phyloP scores from a whole-genome alignment of 371 early-diverging fungal species.

The Apophysomyces sp. region DNA sequence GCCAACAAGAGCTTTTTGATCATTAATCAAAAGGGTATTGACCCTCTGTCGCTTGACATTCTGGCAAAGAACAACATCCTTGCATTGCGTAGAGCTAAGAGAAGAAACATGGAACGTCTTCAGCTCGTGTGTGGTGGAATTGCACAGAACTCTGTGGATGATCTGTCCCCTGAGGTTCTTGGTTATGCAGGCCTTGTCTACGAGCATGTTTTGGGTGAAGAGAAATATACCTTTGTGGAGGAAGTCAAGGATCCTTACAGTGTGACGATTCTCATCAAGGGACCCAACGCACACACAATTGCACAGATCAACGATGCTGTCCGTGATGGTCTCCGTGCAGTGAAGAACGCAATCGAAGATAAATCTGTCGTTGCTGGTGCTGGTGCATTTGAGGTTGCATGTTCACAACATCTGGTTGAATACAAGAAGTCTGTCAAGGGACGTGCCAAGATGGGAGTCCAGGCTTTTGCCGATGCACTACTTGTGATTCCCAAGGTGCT shows the following conservation, averaged over 20 bases:
- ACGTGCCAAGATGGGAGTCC: slow-evolving; percentile 93
- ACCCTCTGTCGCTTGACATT: slow-evolving; percentile 97
- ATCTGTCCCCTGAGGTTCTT: slow-evolving; percentile 84
- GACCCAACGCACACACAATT: slow-evolving; percentile 95
- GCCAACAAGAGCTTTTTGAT: slow-evolving; percentile 92
- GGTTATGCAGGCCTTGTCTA: slow-evolving; percentile 96
- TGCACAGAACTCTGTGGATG: slow-evolving; percentile 98
- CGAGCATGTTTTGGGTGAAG: slow-evolving; percentile 98
- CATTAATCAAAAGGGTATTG: slow-evolving; percentile 99
- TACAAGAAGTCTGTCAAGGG: slow-evolving; percentile 93
- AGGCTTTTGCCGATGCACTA: slow-evolving; percentile 96
- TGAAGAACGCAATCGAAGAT: slow-evolving; percentile 97
- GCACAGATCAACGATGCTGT: slow-evolving; percentile 97
- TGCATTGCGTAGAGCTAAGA: slow-evolving; percentile 99
- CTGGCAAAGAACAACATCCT: slow-evolving; percentile 96
- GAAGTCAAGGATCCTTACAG: slow-evolving; percentile 93
- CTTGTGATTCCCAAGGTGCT: slow-evolving; percentile 96
- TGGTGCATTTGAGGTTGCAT: slow-evolving; percentile 94
- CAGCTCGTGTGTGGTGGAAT: slow-evolving; percentile 97
- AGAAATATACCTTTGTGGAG: slow-evolving; percentile 99
- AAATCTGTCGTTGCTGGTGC: slow-evolving; percentile 93
- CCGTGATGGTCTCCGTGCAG: slow-evolving; percentile 97
- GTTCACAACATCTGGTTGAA: slow-evolving; percentile 78
- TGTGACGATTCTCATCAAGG: slow-evolving; percentile 97
- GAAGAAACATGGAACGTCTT: slow-evolving; percentile 99